phyloP scores from a whole-genome alignment of 257 asterid genomes.

The Capsicum pubescens region DNA sequence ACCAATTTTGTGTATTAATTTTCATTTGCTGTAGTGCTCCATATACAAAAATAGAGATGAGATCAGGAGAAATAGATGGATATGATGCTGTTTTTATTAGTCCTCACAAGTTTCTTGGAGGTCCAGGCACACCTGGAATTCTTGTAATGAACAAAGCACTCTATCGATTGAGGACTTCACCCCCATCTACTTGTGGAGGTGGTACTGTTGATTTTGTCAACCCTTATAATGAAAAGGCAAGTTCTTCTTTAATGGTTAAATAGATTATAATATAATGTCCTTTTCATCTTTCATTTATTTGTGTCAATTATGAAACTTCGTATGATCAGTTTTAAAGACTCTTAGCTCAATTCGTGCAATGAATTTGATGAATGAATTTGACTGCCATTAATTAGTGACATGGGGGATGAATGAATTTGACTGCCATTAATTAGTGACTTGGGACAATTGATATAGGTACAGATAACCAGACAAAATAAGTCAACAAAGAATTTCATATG shows the following conservation, averaged over 20 bases:
- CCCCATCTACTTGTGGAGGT: constrained; percentile 82
- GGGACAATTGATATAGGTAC: neutral
- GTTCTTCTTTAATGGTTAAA: neutral
- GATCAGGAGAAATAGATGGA: constrained; percentile 55
- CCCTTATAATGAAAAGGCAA: constrained; percentile 49
- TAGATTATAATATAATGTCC: neutral
- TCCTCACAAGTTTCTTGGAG: constrained; percentile 77
- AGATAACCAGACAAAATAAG: neutral
- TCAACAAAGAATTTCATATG: neutral
- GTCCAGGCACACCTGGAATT: constrained; percentile 80
- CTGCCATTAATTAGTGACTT: neutral
- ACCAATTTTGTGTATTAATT: neutral
- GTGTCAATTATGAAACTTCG: neutral
- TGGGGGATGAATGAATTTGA: neutral
- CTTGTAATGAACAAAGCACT: constrained; percentile 57
- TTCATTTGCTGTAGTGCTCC: constrained; percentile 51
- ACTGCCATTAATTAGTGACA: neutral
- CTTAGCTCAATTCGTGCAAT: neutral
- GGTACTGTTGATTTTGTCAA: constrained; percentile 70
- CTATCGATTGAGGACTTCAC: constrained; percentile 54
- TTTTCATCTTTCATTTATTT: neutral
- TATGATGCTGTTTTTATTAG: constrained; percentile 58
- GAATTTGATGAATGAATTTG: neutral
- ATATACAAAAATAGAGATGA: constrained; percentile 61
- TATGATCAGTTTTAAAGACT: neutral